These are phyloP conservation scores for Ehretia macrophylla DNA, from an alignment of 257 asterid genomes.

Conservation along the genomic window DNA sequence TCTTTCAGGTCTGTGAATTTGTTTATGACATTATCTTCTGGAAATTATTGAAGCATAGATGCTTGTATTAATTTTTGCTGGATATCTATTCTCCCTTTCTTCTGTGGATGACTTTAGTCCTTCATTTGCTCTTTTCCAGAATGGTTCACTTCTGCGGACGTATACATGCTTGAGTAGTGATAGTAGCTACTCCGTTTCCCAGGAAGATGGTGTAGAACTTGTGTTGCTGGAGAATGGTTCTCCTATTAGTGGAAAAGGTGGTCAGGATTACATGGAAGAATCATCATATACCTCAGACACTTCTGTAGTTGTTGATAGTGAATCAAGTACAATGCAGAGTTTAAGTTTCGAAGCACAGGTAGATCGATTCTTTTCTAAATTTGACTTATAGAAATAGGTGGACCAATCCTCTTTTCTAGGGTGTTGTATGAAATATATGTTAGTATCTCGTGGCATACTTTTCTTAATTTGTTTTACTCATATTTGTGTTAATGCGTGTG, in stretches of 20 bases:
- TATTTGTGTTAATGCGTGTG: constrained; percentile 7
- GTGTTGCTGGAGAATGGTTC: constrained; percentile 47
- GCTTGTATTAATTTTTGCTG: neutral
- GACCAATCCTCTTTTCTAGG: too few species aligned
- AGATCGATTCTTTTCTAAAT: neutral
- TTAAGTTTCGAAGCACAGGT: constrained; percentile 98
- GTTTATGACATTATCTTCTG: too few species aligned
- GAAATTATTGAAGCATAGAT: neutral
- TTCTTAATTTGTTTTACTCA: neutral
- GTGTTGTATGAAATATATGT: too few species aligned
- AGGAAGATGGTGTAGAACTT: constrained; percentile 84
- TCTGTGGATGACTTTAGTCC: constrained; percentile 18
- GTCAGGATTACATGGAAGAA: constrained; percentile 42
- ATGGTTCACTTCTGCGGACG: constrained; percentile 74
- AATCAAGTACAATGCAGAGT: constrained; percentile 55
- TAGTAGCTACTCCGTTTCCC: constrained; percentile 73
- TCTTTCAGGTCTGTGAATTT: too few species aligned
- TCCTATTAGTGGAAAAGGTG: constrained; percentile 27
- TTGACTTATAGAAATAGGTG: neutral
- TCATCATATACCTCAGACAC: constrained; percentile 34
- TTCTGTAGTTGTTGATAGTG: constrained; percentile 46
- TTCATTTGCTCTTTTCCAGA: constrained; percentile 46
- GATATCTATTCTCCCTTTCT: neutral
- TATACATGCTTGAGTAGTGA: constrained; percentile 75
- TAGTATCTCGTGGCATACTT: too few species aligned